phyloP scores from a whole-genome alignment of 2,329 filamentous ascomycete genomes.

The Lasiodiplodia gonubiensis region DNA sequence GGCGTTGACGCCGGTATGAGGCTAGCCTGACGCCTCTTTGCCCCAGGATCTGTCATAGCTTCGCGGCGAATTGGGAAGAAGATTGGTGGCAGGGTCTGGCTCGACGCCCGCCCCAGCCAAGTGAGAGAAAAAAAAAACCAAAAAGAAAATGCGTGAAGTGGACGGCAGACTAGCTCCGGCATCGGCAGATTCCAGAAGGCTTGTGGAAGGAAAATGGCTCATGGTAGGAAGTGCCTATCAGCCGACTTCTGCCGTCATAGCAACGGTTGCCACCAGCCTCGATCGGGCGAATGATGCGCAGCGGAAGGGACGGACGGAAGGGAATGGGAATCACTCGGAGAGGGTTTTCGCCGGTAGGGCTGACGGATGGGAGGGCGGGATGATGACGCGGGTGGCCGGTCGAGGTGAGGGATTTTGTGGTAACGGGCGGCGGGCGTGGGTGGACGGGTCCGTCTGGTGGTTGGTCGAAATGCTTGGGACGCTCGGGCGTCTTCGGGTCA shows the following conservation, averaged over 20 bases:
- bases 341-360: conserved; percentile 3
- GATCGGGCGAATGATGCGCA: conserved; percentile 12
- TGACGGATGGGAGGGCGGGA: conserved; percentile 22
- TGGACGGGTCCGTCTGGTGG: neutral
- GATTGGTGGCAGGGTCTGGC: neutral
- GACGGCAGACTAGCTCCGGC: neutral
- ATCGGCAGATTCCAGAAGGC: conserved; percentile 11
- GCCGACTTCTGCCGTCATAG: neutral
- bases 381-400: conserved; percentile 1
- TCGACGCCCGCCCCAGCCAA: neutral
- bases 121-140: neutral
- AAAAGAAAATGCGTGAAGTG: neutral
- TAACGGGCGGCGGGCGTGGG: neutral
- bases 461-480: neutral
- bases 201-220: conserved; percentile 18
- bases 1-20: neutral
- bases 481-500: conserved; percentile 18
- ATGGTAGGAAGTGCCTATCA: neutral
- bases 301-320: conserved; percentile 5
- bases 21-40: neutral
- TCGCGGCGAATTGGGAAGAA: neutral
- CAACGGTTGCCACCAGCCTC: neutral
- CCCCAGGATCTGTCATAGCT: neutral
- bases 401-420: conserved; percentile 19
- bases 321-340: neutral